These are phyloP conservation scores for Capronia americana DNA, from an alignment of 2,329 filamentous ascomycete genomes.

Conservation along the genomic window DNA sequence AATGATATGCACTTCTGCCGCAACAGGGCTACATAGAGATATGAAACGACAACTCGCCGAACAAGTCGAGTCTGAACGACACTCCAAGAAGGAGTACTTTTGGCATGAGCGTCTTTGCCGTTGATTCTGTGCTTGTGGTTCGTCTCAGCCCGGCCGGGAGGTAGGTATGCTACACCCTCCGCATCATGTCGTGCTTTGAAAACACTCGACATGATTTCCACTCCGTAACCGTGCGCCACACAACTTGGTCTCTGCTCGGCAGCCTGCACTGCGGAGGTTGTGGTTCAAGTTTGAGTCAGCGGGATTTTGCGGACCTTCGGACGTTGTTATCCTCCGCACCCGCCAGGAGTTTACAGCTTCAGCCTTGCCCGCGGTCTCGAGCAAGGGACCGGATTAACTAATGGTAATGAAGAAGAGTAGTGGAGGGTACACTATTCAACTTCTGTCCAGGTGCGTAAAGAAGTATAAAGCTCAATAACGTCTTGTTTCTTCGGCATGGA, in stretches of 20 bases:
- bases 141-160: neutral
- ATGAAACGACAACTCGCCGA: neutral
- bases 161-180: neutral
- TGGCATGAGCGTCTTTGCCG: neutral
- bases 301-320: constrained; percentile 8
- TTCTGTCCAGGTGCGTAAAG: neutral
- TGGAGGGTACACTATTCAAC: neutral
- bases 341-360: constrained; percentile 11
- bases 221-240: neutral
- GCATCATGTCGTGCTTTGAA: neutral
- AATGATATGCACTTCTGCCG: neutral
- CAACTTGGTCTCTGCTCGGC: neutral
- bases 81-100: neutral
- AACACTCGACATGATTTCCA: neutral
- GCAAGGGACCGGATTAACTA: constrained; percentile 6
- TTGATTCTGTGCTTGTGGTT: neutral
- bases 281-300: neutral
- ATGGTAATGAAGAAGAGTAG: neutral
- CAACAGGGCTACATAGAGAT: neutral
- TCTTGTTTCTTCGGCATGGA: neutral
- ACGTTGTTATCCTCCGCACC: constrained; percentile 5
- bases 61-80: neutral
- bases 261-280: neutral
- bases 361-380: neutral
- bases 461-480: constrained; percentile 7